These are phyloP conservation scores for Fusarium praegraminearum DNA, from an alignment of 2,329 filamentous ascomycete genomes.

Conservation along the genomic window DNA sequence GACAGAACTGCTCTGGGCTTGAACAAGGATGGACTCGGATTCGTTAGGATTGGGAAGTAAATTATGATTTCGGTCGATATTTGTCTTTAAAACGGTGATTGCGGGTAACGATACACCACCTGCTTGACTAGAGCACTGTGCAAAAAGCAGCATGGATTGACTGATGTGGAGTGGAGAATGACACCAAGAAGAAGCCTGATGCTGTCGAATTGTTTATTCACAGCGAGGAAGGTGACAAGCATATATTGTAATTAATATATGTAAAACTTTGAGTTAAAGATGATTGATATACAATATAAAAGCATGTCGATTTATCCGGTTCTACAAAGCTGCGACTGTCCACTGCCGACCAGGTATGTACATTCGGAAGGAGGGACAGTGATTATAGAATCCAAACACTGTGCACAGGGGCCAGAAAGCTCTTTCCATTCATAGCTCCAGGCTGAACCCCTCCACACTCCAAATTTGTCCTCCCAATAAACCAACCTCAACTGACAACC, in stretches of 20 bases:
- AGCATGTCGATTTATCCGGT: no score
- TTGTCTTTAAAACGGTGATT: not conserved
- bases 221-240: not conserved
- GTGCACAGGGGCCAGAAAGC: conserved; percentile 2
- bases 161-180: conserved; percentile 18
- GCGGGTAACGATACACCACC: not conserved
- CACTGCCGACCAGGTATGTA: not conserved
- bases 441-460: conserved; percentile 25
- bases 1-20: not conserved
- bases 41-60: not conserved
- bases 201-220: not conserved
- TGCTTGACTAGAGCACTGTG: not conserved
- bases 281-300: not conserved
- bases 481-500: not conserved
- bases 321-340: not conserved
- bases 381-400: not conserved
- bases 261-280: rapidly evolving
- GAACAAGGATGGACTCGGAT: not conserved
- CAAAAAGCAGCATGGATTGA: not conserved
- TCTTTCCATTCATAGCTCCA: conserved; percentile 12
- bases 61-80: not conserved
- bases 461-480: conserved; percentile 24
- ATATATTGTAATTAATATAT: no score
- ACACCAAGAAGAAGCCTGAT: conserved; percentile 12
- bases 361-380: not conserved